Base-by-base conservation (phyloP, 352 stramenopile species). In the Globisporangium apiculatum region DNA sequence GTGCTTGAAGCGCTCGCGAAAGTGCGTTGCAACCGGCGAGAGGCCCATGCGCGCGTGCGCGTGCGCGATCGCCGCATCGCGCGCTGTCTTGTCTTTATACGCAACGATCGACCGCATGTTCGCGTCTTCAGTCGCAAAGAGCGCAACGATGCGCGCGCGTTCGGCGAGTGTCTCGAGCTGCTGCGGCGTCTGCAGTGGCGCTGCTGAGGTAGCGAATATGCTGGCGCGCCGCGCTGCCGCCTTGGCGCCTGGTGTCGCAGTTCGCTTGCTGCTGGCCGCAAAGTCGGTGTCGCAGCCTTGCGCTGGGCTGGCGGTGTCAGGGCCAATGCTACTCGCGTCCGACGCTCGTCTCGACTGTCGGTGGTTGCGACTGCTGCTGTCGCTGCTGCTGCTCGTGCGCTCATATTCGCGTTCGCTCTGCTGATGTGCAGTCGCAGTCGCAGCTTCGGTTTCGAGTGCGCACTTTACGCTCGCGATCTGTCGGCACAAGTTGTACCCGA, bases 1-100 rank as follows among this genome's bases (percentile, higher is more conserved):
- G 60, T 86, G 76, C 53, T 88, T 90, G 67, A 88, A 86, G 0
- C 78, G 72, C 17, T 85, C 74, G 15, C 80, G 80, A 51, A 90
- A 83, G 12, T 82, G 72, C 49, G 71, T 65, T 0, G 74, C 74
- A 1, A 73, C 60, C 4, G 73, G 73, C 3, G 73, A 87, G n/a
- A 91, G 55, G 6, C 60, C 65, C 15, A 73, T 56, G 24, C 62
- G 64, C 1, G 65, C 68, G 55, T 87, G 72, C 9, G 70, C 67
- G n/a, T 82, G 62, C 5, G 72, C 66, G 12, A 60, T 67, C 17
- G 71, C 12, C 36, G 68, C 68, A 0, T 66, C 62, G 38, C 71
- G 55, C 5, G 45, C 70, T 4, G 73, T 69, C 35, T 76, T 84
- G 64, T 91, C 75, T 46, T 87, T 82, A 61, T 67, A 87, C 62